Base-by-base conservation (phyloP, 2,329 filamentous ascomycete genomes). In the Uncinocarpus reesii region DNA sequence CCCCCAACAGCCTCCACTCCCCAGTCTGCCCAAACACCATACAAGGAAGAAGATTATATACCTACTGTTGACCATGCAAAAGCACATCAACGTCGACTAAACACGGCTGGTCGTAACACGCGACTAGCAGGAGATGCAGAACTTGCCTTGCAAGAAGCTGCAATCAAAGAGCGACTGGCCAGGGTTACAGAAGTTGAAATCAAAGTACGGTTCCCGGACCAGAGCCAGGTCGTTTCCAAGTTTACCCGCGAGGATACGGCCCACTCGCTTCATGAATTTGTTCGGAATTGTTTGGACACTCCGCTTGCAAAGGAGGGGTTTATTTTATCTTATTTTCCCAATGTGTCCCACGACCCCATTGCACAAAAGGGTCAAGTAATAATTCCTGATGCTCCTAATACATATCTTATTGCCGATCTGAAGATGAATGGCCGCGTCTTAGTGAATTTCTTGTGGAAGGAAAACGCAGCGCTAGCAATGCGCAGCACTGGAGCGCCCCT, bases 131-230 rank as follows among this genome's bases (percentile, higher is more conserved):
- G 87, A 0, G 88, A 96, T 65, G 79, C 78, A 28, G 90, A 96
- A 62, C 71, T 93, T 8, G 82, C 80, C 29, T 80, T 81, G 20
- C 79, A 81, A 55, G 81, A 80, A 28, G 72, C 77, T 4, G 80
- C 78, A 18, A 79, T 82, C 45, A 76, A 78, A 40, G 79, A 81
- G 24, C 81, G 74, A 53, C 70, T 88, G 1, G 76, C 81, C 4
- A 74, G 77, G 4, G 74, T 89, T 52, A 79, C 77, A 43, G 77
- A 78, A 26, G 77, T 94, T 26, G 75, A 79, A 23, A 74, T 96
- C 54, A 87, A 85, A 55, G 77, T 95, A 42, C 83, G 89, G 21
- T 89, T 95, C 57, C 90, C 90, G 0, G 89, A 96, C 62, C 85
- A 89, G 57, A 84, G 81, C 49, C 80, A 82, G 46, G 79, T 88